Base-by-base conservation (phyloP, 2,329 filamentous ascomycete species). In the Ambrosiella cleistominuta region DNA sequence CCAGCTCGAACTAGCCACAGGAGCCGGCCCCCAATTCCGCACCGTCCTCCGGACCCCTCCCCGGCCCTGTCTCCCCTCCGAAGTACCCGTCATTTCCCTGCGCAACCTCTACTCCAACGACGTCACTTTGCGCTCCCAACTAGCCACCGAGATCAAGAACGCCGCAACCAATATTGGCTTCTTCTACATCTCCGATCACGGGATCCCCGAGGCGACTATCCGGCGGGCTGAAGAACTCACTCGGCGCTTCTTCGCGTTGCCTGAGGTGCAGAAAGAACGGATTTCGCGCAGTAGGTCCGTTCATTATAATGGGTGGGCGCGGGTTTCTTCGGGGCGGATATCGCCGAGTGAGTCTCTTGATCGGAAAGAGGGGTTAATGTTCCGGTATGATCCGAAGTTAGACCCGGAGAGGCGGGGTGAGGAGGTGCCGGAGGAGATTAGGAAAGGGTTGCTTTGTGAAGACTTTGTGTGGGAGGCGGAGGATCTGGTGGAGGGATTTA, bases 141-240 rank as follows among this genome's bases (percentile, higher is more conserved):
- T 77, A 0, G 74, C 75, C 0, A 62, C 63, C 0, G 64, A 68
- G 3, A 70, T 79, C 13, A 69, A 68, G 17, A 62, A 67, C 0
- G 77, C 77, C 0, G 72, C 75, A 2, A 71, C 72, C 12, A 74
- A 71, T 42, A 77, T 69, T 0, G 77, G 76, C 2, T 80, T 80
- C 67, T 79, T 80, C 66, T 79, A 79, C 66, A 69, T 79, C 60
- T 69, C 68, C 60, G 74, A 76, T 59, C 75, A 78, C 60, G 72
- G 75, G 2, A 71, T 78, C 27, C 60, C 70, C 0, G 45, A 67
- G 1, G 63, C 65, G 35, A 57, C 66, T 11, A 67, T 65, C 2
- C 59, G 66, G 3, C 60, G 63, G 1, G 70, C 68, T 0, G 67
- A 70, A 35, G 56, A 63, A 3, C 35, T 37, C 8, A 39, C 54